phyloP scores from a whole-genome alignment of 495 filamentous ascomycete genomes.

The Neurospora sp. region DNA sequence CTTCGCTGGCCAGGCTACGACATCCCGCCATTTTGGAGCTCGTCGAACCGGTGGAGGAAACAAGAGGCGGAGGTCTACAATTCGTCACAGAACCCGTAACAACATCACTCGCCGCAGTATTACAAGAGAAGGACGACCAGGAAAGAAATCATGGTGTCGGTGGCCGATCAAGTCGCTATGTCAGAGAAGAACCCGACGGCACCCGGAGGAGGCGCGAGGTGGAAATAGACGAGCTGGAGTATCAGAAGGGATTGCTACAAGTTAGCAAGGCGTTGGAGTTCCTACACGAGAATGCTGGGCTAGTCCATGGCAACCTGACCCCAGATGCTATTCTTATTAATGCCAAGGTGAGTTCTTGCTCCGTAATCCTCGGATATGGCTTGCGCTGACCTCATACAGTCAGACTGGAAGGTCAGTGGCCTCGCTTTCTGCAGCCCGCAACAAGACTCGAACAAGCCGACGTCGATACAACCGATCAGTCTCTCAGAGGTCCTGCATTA shows the following conservation, averaged over 20 bases:
- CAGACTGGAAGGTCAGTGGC: conserved; percentile 96
- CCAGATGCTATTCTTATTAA: conserved; percentile 94
- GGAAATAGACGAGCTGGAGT: conserved; percentile 94
- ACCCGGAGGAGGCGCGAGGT: conserved; percentile 65
- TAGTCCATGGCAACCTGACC: conserved; percentile 90
- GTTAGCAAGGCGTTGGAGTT: conserved; percentile 93
- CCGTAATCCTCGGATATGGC: background rate
- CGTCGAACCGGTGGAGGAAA: conserved; percentile 92
- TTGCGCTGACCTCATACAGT: conserved; percentile 37
- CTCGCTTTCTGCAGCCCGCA: conserved; percentile 79
- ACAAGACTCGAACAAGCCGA: conserved; percentile 55
- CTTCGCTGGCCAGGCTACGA: conserved; percentile 71
- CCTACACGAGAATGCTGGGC: conserved; percentile 86
- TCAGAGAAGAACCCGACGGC: conserved; percentile 71
- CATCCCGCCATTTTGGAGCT: conserved; percentile 91
- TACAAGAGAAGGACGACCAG: conserved; percentile 87
- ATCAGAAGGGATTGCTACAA: conserved; percentile 91
- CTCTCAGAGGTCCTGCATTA: conserved; percentile 75
- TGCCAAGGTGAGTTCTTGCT: conserved; percentile 54
- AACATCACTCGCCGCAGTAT: conserved; percentile 68
- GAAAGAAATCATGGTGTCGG: conserved; percentile 52
- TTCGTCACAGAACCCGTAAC: conserved; percentile 90
- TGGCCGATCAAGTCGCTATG: conserved; percentile 65
- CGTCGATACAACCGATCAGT: conserved; percentile 62
- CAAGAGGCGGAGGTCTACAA: conserved; percentile 78